Percentiles rank a stretch among this genome's conserved stretches.
Conservation (phyloP, 306 rosid genomes). For the Bauhinia variegata region DNA sequence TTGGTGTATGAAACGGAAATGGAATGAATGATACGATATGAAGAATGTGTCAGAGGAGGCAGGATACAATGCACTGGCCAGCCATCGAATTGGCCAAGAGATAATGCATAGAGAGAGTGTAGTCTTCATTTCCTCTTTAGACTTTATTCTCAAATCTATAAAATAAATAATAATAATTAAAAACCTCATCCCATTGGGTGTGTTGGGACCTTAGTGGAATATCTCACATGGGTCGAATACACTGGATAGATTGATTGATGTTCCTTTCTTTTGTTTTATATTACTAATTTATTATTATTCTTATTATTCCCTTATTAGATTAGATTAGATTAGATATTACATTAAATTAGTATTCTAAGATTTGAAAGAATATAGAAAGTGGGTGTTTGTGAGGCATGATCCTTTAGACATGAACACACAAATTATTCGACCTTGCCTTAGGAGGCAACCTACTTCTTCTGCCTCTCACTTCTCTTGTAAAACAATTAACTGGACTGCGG, state of each 20-base stretch:
- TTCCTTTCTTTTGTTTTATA: constrained; percentile 19
- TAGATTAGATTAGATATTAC: too few relatives aligned
- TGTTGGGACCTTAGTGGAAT: constrained; percentile 51
- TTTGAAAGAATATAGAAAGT: constrained; percentile 26
- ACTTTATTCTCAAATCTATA: constrained; percentile 4
- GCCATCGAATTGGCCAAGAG: too few relatives aligned
- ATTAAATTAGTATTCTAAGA: background rate
- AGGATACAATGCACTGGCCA: constrained; percentile 65
- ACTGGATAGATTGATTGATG: too few relatives aligned
- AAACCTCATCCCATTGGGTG: constrained; percentile 35
- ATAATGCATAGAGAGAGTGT: too few relatives aligned
- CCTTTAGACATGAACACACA: constrained; percentile 63
- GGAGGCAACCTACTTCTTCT: constrained; percentile 74
- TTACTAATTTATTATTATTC: background rate
- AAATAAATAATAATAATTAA: too few relatives aligned
- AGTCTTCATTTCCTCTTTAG: too few relatives aligned
- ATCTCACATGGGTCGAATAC: constrained; percentile 51
- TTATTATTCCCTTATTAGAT: too few relatives aligned
- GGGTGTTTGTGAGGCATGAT: constrained; percentile 61
- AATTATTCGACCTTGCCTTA: constrained; percentile 60
- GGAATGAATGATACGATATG: constrained; percentile 38
- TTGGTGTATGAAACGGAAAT: constrained; percentile 21
- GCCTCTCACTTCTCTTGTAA: constrained; percentile 5
- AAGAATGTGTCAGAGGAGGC: constrained; percentile 54
- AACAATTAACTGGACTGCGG: constrained; percentile 22